Percentiles rank a stretch among this genome's conserved stretches.
Evolutionary conservation across 345 rosid genomes (phyloP).

Genomic region (Rubroshorea leprosula): DNA sequence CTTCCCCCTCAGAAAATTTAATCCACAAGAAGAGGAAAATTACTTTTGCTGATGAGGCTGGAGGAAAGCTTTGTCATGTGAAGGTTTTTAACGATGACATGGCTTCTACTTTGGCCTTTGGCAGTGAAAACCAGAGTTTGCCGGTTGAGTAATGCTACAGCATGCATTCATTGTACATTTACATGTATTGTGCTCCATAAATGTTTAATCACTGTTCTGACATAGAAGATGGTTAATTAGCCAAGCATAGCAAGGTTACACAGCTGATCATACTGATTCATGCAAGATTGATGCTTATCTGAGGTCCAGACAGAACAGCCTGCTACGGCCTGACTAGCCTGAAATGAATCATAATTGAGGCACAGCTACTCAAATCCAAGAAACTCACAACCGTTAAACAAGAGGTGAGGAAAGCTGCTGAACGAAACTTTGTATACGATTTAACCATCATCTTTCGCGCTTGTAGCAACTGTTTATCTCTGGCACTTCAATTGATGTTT

Average conservation of each 20-base stretch:
- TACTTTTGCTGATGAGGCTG: conserved; percentile 82
- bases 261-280: background rate
- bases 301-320: background rate
- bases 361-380: too few relatives aligned
- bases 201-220: too few relatives aligned
- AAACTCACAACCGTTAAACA: too few relatives aligned
- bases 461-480: too few relatives aligned
- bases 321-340: too few relatives aligned
- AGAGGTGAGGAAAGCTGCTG: too few relatives aligned
- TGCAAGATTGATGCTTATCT: background rate
- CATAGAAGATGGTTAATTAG: too few relatives aligned
- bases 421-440: too few relatives aligned
- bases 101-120: conserved; percentile 20
- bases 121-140: conserved; percentile 7
- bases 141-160: background rate
- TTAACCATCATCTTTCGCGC: too few relatives aligned
- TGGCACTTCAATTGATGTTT: too few relatives aligned
- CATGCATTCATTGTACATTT: conserved; percentile 10
- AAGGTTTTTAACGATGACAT: conserved; percentile 50
- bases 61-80: conserved; percentile 74
- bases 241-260: background rate
- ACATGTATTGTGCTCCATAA: background rate
- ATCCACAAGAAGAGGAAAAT: conserved; percentile 52
- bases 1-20: conserved; percentile 24
- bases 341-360: too few relatives aligned